Conservation (phyloP, 768 basidiomycete species). For the Chlorophyllum brunneum region DNA sequence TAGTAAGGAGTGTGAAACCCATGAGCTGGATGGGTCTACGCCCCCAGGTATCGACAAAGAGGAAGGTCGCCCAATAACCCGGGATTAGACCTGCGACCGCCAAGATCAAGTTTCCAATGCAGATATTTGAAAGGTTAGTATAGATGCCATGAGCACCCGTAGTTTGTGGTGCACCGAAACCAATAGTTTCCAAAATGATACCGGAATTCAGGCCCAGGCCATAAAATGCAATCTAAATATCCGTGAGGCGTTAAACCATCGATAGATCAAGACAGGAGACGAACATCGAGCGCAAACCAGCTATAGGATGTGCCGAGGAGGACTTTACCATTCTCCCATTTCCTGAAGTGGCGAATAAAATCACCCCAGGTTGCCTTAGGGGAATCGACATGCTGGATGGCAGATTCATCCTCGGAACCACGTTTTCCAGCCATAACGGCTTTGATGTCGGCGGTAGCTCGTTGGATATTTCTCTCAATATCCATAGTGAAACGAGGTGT, state of each 20-base stretch:
- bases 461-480: conserved; percentile 78
- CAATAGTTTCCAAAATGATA: conserved; percentile 71
- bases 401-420: conserved; percentile 47
- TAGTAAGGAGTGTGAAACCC: conserved; percentile 67
- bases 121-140: conserved; percentile 57
- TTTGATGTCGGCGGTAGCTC: conserved; percentile 71
- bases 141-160: conserved; percentile 42
- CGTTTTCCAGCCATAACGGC: conserved; percentile 53
- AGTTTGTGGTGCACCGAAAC: conserved; percentile 51
- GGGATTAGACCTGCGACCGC: conserved; percentile 79
- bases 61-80: conserved; percentile 65
- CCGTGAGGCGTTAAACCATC: neutral
- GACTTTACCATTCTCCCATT: conserved; percentile 78
- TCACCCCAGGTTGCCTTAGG: conserved; percentile 69
- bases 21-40: conserved; percentile 80
- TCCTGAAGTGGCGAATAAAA: conserved; percentile 63
- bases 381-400: conserved; percentile 56
- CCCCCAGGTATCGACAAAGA: conserved; percentile 75
- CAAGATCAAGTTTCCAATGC: conserved; percentile 73
- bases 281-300: conserved; percentile 85
- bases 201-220: conserved; percentile 83
- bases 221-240: conserved; percentile 25
- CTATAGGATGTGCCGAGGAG: conserved; percentile 76
- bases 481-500: conserved; percentile 93
- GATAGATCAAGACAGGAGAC: conserved; percentile 20